phyloP scores from a whole-genome alignment of 495 filamentous ascomycete genomes.

The Neurospora sp. region DNA sequence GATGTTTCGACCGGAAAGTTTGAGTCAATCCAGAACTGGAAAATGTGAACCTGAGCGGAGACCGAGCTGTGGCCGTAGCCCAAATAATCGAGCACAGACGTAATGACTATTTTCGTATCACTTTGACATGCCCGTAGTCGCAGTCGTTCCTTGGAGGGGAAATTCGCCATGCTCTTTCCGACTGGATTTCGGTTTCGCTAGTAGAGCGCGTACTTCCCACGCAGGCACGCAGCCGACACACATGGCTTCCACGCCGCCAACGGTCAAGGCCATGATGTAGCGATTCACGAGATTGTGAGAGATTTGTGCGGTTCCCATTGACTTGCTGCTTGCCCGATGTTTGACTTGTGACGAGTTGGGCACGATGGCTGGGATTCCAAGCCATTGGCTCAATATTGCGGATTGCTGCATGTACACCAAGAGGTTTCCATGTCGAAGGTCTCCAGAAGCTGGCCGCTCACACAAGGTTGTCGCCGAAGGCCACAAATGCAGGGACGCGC shows the following conservation, averaged over 20 bases:
- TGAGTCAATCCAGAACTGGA: neutral
- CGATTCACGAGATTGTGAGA: neutral
- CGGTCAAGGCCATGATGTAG: neutral
- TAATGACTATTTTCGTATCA: neutral
- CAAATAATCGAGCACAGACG: neutral
- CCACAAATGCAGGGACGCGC: constrained; percentile 11
- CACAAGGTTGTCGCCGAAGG: constrained; percentile 8
- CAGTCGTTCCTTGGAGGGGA: neutral
- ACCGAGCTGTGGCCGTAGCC: neutral
- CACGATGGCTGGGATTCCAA: constrained; percentile 10
- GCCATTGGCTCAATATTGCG: constrained; percentile 15
- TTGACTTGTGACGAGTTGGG: constrained; percentile 9
- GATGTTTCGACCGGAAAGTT: neutral
- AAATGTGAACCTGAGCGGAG: neutral
- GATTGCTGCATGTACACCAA: constrained; percentile 14
- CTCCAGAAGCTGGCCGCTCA: constrained; percentile 6
- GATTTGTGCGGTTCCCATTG: neutral
- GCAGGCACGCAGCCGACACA: neutral
- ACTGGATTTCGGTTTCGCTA: neutral
- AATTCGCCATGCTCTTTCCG: neutral
- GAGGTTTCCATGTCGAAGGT: constrained; percentile 11
- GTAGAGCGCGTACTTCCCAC: neutral
- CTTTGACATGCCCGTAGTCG: neutral
- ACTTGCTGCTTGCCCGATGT: constrained; percentile 8
- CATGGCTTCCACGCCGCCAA: neutral